These are phyloP conservation scores for Annulohypoxylon truncatum DNA, from an alignment of 2,329 filamentous ascomycete genomes.

Conservation along the genomic window DNA sequence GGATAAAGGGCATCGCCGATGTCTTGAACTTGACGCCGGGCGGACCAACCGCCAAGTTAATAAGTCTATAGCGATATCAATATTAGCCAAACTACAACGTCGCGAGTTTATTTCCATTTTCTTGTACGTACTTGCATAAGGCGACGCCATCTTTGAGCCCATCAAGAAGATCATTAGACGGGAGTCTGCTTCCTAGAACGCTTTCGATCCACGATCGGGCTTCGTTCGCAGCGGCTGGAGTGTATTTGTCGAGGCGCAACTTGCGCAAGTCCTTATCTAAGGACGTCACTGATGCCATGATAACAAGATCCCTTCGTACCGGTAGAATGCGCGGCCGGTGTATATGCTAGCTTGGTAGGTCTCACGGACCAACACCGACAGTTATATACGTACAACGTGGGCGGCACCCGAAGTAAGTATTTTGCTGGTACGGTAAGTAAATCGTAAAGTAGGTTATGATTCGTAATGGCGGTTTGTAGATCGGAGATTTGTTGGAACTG, in stretches of 20 bases:
- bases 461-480: slow-evolving; percentile 11
- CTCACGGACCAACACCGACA: slow-evolving; percentile 8
- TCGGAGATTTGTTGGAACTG: slow-evolving; percentile 30
- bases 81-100: slow-evolving; percentile 40
- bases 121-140: slow-evolving; percentile 81
- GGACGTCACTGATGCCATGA: slow-evolving; percentile 92
- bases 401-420: slow-evolving; percentile 3
- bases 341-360: background rate
- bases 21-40: slow-evolving; percentile 90
- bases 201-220: slow-evolving; percentile 87
- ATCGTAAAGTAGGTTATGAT: slow-evolving; percentile 12
- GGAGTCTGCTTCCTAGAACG: slow-evolving; percentile 77
- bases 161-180: slow-evolving; percentile 82
- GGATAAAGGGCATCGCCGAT: slow-evolving; percentile 96
- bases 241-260: slow-evolving; percentile 92
- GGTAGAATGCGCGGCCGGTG: background rate
- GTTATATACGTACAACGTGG: slow-evolving; percentile 19
- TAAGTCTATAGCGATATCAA: slow-evolving; percentile 66
- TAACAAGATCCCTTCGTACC: slow-evolving; percentile 13
- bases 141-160: slow-evolving; percentile 90
- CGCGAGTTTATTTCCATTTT: background rate
- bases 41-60: slow-evolving; percentile 81
- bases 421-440: slow-evolving; percentile 19
- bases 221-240: slow-evolving; percentile 88
- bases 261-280: slow-evolving; percentile 96